phyloP scores from a whole-genome alignment of 306 rosid species.

The Cotoneaster glaucophyllus region DNA sequence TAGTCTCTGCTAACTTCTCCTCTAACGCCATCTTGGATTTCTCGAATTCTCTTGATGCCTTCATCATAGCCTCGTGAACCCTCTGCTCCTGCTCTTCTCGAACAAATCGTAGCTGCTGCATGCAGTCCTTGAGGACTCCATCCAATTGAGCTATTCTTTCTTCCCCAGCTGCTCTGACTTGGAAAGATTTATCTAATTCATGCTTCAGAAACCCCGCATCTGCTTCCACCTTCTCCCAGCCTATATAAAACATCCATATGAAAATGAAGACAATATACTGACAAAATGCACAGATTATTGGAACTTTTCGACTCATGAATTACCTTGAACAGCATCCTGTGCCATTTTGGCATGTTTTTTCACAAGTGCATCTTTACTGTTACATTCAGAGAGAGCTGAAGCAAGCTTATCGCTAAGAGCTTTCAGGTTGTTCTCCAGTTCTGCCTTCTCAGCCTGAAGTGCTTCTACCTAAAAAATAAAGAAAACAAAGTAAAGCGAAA shows the following conservation, averaged over 20 bases:
- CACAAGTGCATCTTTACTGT: slow-evolving; percentile 67
- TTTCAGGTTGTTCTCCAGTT: slow-evolving; percentile 58
- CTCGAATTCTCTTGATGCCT: slow-evolving; percentile 63
- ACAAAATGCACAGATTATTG: not conserved
- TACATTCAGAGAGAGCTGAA: slow-evolving; percentile 52
- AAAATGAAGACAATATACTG: not conserved
- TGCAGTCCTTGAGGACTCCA: slow-evolving; percentile 80
- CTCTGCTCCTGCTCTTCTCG: slow-evolving; percentile 79
- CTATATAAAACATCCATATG: slow-evolving; percentile 35
- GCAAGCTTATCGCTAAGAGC: slow-evolving; percentile 49
- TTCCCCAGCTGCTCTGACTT: slow-evolving; percentile 44
- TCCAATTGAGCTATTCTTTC: slow-evolving; percentile 68
- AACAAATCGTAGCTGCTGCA: slow-evolving; percentile 81
- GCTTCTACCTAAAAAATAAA: slow-evolving; percentile 35
- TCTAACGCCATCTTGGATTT: slow-evolving; percentile 45
- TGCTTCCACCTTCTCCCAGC: slow-evolving; percentile 66
- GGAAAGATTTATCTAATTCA: slow-evolving; percentile 53
- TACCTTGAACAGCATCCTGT: slow-evolving; percentile 75
- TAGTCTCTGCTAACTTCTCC: slow-evolving; percentile 53
- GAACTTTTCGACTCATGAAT: not conserved
- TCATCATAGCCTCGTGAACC: slow-evolving; percentile 67
- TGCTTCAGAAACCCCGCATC: slow-evolving; percentile 46
- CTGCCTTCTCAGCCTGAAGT: slow-evolving; percentile 62
- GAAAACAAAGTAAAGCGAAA: slow-evolving; percentile 1
- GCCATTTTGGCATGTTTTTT: slow-evolving; percentile 62